Evolutionary conservation across 2,329 filamentous ascomycete genomes (phyloP), one percentile per base, ranked within the genome.

Genomic region (Penicillium oxalicum): DNA sequence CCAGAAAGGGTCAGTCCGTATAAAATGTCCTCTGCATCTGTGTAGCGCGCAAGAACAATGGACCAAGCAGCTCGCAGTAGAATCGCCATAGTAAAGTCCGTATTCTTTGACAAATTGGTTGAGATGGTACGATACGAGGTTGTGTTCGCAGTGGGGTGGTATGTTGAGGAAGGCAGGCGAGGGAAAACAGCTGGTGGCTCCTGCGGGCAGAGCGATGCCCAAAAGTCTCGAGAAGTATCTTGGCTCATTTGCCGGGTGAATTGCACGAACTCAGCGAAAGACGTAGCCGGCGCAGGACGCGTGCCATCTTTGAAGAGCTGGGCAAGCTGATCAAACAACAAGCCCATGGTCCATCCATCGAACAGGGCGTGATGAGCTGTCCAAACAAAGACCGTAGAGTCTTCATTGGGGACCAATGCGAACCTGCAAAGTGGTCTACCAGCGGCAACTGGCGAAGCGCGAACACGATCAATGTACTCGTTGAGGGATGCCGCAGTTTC

Each of bases 351-450:
- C 58, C 58, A 62, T 4, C 68, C 70, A 53, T 74, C 71, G 50
- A 73, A 74, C 2, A 72, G 55, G 11, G 68, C 68, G 44, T 74
- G 71, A 50, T 74, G 71, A 48, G 67, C 63, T 1, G 70, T 72
- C 49, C 68, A 68, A 9, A 71, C 58, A 26, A 74, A 62, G 44
- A 66, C 43, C 13, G 36, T 38, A 5, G 36, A 38, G 12, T 45
- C 34, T 18, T 35, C 33, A 18, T 45, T 26, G 13, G 34, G 27
- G 28, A 45, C 37, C 9, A 37, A 35, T 11, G 33, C 26, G 24
- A 26, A 38, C 28, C 36, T 24, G 18, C 9, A 37, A 9, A 38
- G 41, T 13, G 41, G 41, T 29, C 24, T 35, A 26, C 41, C 41
- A n/a, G 41, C 41, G 35, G 34, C 41, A 18, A 44, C 41, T 29